Evolutionary conservation across 2,329 filamentous ascomycete genomes (phyloP), one percentile per base, ranked within the genome.

Genomic region (Lecanicillium sp.): DNA sequence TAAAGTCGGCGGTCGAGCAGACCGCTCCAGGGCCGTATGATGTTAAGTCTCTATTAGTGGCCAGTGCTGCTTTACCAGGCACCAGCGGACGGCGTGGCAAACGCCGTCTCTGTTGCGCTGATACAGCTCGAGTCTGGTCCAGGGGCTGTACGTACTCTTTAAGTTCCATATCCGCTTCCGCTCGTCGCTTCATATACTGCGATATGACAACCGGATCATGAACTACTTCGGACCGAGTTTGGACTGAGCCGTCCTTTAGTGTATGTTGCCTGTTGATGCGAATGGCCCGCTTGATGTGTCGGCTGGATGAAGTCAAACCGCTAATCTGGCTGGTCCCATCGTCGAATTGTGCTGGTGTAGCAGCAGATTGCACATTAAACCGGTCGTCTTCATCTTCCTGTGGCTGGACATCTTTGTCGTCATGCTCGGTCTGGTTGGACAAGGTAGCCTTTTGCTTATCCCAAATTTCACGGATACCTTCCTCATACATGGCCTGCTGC

Each of bases 401-500:
- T 34, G 68, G 65, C 12, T 72, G 66, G 11, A 79, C 65, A 30
- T 81, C 76, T 35, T 72, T 69, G 47, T 80, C 75, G 37, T 78
- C 75, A 48, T 78, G 80, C 43, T 87, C 81, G 33, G 81, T 73
- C 1, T 67, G 67, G 41, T 92, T 84, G 6, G 80, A 80, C 6
- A 96, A 69, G 37, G 83, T 90, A 12, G 75, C 65, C 58, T 83
- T 86, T 58, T 96, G 90, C 48, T 83, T 80, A 44, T 87, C 81
- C 92, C 92, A 98, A 44, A 96, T 95, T 44, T 85, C 80, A 40
- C 81, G 78, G 49, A 98, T 95, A 16, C 87, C 87, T 38, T 89
- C 82, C 49, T 94, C 87, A 57, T 98, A 98, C 51, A 87, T 84
- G 45, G 79, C 81, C 54, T 96, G 87, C 58, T 98, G 92, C 48